A percentile compares a stretch with the other conserved stretches of the same genome.
Conservation (phyloP, 2,329 filamentous ascomycete species). For the Cladophialophora yegresii region DNA sequence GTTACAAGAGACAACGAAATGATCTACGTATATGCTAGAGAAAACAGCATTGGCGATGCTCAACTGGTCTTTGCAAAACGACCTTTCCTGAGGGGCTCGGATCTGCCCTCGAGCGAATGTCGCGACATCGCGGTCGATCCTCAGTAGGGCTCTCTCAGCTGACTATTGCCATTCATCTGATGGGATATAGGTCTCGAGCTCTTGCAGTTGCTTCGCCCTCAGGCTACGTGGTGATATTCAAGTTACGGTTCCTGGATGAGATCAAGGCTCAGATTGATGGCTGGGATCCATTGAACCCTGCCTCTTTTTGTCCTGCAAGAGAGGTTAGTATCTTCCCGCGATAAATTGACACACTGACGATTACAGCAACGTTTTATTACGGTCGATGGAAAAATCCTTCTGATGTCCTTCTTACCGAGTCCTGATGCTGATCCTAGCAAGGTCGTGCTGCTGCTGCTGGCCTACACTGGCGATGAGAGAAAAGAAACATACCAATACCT, state of each 20-base stretch:
- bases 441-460: slow-evolving; percentile 72
- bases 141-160: slow-evolving; percentile 53
- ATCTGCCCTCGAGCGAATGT: slow-evolving; percentile 59
- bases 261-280: slow-evolving; percentile 47
- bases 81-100: slow-evolving; percentile 59
- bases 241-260: slow-evolving; percentile 62
- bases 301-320: slow-evolving; percentile 57
- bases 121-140: slow-evolving; percentile 76
- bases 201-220: slow-evolving; percentile 71
- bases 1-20: slow-evolving; percentile 72
- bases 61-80: slow-evolving; percentile 65
- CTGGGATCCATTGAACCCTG: slow-evolving; percentile 44
- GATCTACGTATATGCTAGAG: slow-evolving; percentile 71
- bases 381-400: slow-evolving; percentile 74
- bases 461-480: slow-evolving; percentile 46
- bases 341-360: slow-evolving; percentile 18
- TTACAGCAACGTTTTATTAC: slow-evolving; percentile 52
- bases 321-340: slow-evolving; percentile 47
- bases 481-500: slow-evolving; percentile 49
- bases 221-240: slow-evolving; percentile 69
- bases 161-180: slow-evolving; percentile 15
- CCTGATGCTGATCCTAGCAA: slow-evolving; percentile 65
- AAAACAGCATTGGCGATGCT: slow-evolving; percentile 48
- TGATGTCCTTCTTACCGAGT: slow-evolving; percentile 83
- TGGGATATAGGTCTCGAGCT: slow-evolving; percentile 51